Evolutionary conservation across 2,329 filamentous ascomycete species (phyloP).

Genomic region (Trichophyton equinum): DNA sequence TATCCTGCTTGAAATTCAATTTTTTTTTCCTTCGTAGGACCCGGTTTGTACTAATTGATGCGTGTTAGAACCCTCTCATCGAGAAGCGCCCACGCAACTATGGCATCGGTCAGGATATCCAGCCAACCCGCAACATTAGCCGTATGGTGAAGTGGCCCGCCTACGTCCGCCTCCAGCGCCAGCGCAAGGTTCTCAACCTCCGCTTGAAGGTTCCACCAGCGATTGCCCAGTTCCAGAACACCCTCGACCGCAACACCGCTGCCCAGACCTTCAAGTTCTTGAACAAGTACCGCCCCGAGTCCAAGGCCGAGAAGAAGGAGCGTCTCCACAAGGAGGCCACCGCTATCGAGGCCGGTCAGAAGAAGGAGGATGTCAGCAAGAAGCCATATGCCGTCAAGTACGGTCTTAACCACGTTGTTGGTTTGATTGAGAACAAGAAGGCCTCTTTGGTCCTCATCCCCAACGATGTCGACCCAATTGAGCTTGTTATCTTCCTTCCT

Average conservation of each 20-base stretch:
- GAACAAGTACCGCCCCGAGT: slow-evolving; percentile 99
- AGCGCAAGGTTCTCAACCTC: slow-evolving; percentile 91
- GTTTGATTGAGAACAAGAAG: slow-evolving; percentile 99
- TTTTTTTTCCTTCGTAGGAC: background rate
- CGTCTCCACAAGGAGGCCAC: slow-evolving; percentile 96
- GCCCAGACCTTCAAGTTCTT: slow-evolving; percentile 97
- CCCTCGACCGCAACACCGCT: slow-evolving; percentile 92
- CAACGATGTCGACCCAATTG: slow-evolving; percentile 99
- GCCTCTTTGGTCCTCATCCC: slow-evolving; percentile 93
- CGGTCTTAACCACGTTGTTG: slow-evolving; percentile 98
- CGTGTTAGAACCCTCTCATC: slow-evolving; percentile 82
- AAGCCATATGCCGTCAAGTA: slow-evolving; percentile 99
- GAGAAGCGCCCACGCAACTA: slow-evolving; percentile 97
- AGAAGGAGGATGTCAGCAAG: slow-evolving; percentile 99
- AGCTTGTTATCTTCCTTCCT: slow-evolving; percentile 97
- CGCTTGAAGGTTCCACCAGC: slow-evolving; percentile 97
- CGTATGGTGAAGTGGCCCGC: slow-evolving; percentile 99
- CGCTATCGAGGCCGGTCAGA: slow-evolving; percentile 96
- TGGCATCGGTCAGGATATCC: slow-evolving; percentile 97
- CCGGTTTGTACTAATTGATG: slow-evolving; percentile 12
- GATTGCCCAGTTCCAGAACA: slow-evolving; percentile 94
- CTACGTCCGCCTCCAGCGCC: slow-evolving; percentile 95
- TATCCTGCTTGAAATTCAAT: background rate
- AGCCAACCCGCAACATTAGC: slow-evolving; percentile 86
- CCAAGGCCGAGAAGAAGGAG: slow-evolving; percentile 99